Evolutionary conservation across 129 eudicot genomes (phyloP).

Genomic region (Chrysanthemum seticuspe): DNA sequence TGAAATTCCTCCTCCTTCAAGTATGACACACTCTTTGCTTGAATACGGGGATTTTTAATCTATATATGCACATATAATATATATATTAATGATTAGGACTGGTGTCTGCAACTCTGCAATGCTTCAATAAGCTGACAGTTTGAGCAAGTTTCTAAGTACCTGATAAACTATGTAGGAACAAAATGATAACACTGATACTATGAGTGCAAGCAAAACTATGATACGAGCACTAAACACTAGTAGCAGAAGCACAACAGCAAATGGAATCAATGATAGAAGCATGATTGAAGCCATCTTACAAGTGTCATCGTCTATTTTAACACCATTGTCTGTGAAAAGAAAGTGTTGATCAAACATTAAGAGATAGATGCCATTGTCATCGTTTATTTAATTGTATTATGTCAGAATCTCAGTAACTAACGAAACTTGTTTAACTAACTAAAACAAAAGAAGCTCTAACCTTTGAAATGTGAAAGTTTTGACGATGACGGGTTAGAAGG

Average conservation of each 20-base stretch:
- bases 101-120: background rate
- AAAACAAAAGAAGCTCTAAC: background rate
- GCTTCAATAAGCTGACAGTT: background rate
- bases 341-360: background rate
- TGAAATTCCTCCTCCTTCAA: slow-evolving; percentile 12
- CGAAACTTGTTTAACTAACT: background rate
- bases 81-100: background rate
- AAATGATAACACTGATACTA: background rate
- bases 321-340: slow-evolving; percentile 4
- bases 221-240: background rate
- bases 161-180: slow-evolving; percentile 11
- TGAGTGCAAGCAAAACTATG: slow-evolving; percentile 7
- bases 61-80: background rate
- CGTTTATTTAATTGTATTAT: no score
- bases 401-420: background rate
- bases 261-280: slow-evolving; percentile 19
- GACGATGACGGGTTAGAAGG: background rate
- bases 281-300: background rate
- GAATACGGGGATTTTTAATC: slow-evolving; percentile 4
- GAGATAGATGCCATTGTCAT: background rate
- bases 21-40: slow-evolving; percentile 8
- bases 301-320: background rate
- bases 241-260: slow-evolving; percentile 3
- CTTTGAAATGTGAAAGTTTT: slow-evolving; percentile 5
- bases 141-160: slow-evolving; percentile 1